Evolutionary conservation across 83 land plant genomes (phyloP).

Genomic region (Thuja plicata): DNA sequence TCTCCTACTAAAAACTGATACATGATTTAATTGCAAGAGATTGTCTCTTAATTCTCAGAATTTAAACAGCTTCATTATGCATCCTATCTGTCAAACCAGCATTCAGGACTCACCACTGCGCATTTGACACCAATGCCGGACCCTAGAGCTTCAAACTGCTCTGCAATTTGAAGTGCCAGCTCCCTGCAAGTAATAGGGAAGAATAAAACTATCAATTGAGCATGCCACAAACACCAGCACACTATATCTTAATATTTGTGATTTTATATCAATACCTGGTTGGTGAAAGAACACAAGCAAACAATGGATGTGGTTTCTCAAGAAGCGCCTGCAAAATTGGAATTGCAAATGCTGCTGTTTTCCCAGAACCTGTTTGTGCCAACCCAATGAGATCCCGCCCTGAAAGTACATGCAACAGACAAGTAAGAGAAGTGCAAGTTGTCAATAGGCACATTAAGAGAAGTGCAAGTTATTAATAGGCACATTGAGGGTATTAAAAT

Average conservation of each 20-base stretch:
- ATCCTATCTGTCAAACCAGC: neutral
- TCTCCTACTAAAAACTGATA: neutral
- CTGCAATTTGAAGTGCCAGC: slow-evolving; percentile 90
- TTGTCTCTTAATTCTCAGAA: neutral
- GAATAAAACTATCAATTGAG: neutral
- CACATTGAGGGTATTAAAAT: neutral
- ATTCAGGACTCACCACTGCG: slow-evolving; percentile 59
- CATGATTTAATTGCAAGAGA: neutral
- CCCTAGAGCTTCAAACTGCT: slow-evolving; percentile 96
- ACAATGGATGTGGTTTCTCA: slow-evolving; percentile 70
- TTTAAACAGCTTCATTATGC: neutral
- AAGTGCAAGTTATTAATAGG: neutral
- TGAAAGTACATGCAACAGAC: slow-evolving; percentile 13
- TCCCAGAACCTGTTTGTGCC: slow-evolving; percentile 97
- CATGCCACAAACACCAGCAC: neutral
- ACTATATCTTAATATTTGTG: neutral
- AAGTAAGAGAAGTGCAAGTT: neutral
- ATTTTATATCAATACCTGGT: slow-evolving; percentile 53
- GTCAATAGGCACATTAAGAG: neutral
- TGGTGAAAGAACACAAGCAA: slow-evolving; percentile 89
- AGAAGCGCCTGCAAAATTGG: slow-evolving; percentile 90
- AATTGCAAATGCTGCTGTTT: slow-evolving; percentile 94
- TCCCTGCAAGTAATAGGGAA: slow-evolving; percentile 53
- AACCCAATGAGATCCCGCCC: slow-evolving; percentile 92
- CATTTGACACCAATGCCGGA: slow-evolving; percentile 81